These are phyloP conservation scores for Colletotrichum filicis DNA, from an alignment of 2,329 filamentous ascomycete species.

Conservation along the genomic window DNA sequence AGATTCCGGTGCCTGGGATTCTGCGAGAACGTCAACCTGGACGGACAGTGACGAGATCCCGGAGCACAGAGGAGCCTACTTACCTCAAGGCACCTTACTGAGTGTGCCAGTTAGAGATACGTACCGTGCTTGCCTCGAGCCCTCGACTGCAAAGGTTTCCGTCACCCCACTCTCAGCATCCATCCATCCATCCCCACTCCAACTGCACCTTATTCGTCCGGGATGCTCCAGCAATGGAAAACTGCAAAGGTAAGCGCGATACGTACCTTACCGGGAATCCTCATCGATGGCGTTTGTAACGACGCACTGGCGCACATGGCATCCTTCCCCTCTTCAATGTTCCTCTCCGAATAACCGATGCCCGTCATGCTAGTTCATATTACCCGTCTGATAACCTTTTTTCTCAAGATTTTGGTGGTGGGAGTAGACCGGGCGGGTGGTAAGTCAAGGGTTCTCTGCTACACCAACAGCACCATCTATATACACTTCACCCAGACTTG, in stretches of 20 bases:
- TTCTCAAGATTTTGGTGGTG: background rate
- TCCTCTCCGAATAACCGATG: constrained; percentile 26
- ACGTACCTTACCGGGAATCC: background rate
- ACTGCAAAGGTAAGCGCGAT: background rate
- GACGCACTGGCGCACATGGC: background rate
- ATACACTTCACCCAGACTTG: background rate
- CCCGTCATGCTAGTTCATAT: constrained; percentile 39
- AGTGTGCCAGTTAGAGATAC: background rate
- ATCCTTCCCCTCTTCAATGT: background rate
- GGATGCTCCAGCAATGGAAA: background rate
- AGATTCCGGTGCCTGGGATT: background rate
- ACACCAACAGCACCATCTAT: constrained; percentile 8
- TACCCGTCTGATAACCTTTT: constrained; percentile 37
- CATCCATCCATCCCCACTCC: background rate
- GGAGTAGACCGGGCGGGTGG: constrained; percentile 20
- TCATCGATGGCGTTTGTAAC: background rate
- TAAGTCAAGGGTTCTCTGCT: constrained; percentile 26
- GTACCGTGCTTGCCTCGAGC: background rate
- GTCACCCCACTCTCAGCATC: background rate
- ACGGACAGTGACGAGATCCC: background rate
- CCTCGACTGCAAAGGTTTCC: background rate
- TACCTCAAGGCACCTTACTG: too few relatives aligned
- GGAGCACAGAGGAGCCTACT: background rate
- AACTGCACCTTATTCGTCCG: background rate
- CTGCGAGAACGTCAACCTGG: constrained; percentile 1